Evolutionary conservation across 225 moss, liverwort and hornwort species (phyloP).

Genomic region (Physcomitrellopsis africana): DNA sequence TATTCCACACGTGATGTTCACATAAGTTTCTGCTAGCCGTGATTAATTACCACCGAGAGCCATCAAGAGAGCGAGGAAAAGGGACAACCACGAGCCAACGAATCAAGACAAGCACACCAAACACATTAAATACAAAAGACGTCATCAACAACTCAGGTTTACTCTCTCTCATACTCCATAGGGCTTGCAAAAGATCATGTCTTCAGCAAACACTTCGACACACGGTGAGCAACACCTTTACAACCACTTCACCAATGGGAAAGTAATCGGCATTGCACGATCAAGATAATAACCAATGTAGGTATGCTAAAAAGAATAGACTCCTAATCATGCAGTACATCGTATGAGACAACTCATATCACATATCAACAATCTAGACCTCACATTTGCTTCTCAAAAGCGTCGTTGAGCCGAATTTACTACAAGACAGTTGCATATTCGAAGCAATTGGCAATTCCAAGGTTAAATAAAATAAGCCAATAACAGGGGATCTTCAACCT

Average conservation of each 20-base stretch:
- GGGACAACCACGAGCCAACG: not conserved
- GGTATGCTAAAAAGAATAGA: not conserved
- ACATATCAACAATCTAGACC: conserved; percentile 13
- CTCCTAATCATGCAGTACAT: not conserved
- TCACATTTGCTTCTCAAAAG: conserved; percentile 8
- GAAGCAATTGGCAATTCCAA: conserved; percentile 14
- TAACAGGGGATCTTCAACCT: not conserved
- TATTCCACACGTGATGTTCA: conserved; percentile 10
- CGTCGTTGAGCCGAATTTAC: not conserved
- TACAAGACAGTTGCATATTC: not conserved
- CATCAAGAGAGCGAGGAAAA: not conserved
- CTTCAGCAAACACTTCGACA: conserved; percentile 12
- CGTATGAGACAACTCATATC: not conserved
- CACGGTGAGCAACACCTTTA: not conserved
- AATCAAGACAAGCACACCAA: not conserved
- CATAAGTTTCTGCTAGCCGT: conserved; percentile 5
- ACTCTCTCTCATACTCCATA: not conserved
- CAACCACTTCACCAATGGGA: not conserved
- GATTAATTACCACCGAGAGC: not conserved
- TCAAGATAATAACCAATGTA: not conserved
- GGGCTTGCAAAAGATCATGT: not conserved
- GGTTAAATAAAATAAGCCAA: not conserved
- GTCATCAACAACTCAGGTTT: not conserved
- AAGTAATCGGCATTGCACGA: not conserved
- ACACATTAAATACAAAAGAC: not conserved